phyloP scores from a whole-genome alignment of 2,329 filamentous ascomycete genomes.

The Neurospora sp. region DNA sequence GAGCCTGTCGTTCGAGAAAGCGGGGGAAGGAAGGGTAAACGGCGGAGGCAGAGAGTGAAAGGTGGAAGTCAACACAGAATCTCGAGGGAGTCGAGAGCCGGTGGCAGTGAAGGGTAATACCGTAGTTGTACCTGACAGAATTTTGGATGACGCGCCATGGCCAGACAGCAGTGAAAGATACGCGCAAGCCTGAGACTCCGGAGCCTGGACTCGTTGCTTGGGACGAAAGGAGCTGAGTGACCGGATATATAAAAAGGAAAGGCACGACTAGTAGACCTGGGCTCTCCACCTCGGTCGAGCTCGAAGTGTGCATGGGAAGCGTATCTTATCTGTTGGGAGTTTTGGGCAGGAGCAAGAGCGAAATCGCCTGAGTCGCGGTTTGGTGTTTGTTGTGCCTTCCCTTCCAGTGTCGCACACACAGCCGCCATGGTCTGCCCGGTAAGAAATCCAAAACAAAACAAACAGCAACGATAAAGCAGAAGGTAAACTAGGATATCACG shows the following conservation, averaged over 20 bases:
- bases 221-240: background rate
- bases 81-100: background rate
- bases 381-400: background rate
- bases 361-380: background rate
- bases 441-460: background rate
- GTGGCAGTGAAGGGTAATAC: background rate
- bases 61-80: background rate
- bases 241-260: background rate
- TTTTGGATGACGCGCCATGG: background rate
- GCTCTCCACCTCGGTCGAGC: background rate
- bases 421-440: background rate
- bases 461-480: background rate
- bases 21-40: background rate
- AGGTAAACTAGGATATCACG: background rate
- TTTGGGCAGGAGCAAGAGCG: background rate
- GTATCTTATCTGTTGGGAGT: background rate
- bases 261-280: background rate
- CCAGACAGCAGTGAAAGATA: background rate
- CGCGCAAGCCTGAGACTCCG: background rate
- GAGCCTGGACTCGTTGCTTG: background rate
- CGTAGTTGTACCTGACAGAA: background rate
- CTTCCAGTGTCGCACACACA: background rate
- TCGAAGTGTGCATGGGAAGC: background rate
- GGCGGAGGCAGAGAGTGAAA: background rate
- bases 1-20: background rate